Base-by-base conservation (phyloP, 768 basidiomycete genomes). In the Russula brevipes region DNA sequence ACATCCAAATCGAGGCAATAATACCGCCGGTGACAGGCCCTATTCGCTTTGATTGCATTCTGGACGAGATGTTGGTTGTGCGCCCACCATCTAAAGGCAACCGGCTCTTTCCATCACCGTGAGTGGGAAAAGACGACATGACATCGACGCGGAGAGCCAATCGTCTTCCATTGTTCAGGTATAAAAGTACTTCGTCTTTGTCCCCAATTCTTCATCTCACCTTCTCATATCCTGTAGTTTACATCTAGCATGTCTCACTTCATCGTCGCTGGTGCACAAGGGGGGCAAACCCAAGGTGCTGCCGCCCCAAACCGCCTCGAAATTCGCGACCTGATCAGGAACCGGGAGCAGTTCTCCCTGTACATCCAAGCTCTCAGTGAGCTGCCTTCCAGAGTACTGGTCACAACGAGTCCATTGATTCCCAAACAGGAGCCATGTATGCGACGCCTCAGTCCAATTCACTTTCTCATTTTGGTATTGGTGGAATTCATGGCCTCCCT, bases 401-500 rank as follows among this genome's bases (percentile, higher is more conserved):
- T 45, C 11, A 39, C 14, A n/a, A 50, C 17, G 16, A 42, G n/a
- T 4, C n/a, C 56, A 55, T 57, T 31, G 17, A 41, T 38, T 19
- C 8, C 35, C n/a, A 38, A 51, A 36, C 44, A 79, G 76, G 70
- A 62, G 50, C 60, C 17, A 76, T 79, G 68, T 73, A 71, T 50
- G 53, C 61, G 52, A 61, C 71, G 35, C 38, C 70, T 12, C 77
- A 80, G 65, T 55, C 41, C 44, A 63, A 76, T 5, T 54, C 74
- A 2, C 67, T 56, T 36, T 81, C 81, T 16, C 79, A 75, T 70
- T 81, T 79, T 70, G 72, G 75, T 50, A 73, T 84, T 45, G 76
- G 73, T 4, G 81, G 80, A 17, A 82, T 85, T 60, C 83, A 85
- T 63, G 83, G 82, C 6, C 68, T 78, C 30, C 83, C 83, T 0